A percentile compares a stretch with the other conserved stretches of the same genome.
Evolutionary conservation across 1,139 yeast genomes (phyloP).

Genomic region (Geotrichum fermentans): DNA sequence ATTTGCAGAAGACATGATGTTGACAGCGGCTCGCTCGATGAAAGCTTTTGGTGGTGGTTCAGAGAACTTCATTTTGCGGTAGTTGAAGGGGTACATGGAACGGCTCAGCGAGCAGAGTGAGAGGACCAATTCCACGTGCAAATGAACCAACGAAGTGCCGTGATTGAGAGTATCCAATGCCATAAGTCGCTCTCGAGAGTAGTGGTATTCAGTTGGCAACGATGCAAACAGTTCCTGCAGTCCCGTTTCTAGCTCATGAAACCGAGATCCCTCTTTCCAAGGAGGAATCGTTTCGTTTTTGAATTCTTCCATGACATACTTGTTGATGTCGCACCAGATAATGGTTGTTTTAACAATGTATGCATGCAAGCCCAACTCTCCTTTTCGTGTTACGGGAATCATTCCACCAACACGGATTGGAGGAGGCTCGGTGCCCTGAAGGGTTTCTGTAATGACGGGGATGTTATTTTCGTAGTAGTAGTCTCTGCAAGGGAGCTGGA

Average conservation of each 20-base stretch:
- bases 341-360: slow-evolving; percentile 34
- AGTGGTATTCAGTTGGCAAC: slow-evolving; percentile 27
- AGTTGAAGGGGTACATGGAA: slow-evolving; percentile 27
- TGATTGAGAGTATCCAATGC: slow-evolving; percentile 26
- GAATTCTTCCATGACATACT: slow-evolving; percentile 27
- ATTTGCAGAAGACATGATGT: slow-evolving; percentile 35
- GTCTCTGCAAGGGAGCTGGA: slow-evolving; percentile 36
- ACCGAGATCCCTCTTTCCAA: slow-evolving; percentile 27
- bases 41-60: slow-evolving; percentile 32
- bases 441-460: slow-evolving; percentile 31
- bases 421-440: slow-evolving; percentile 22
- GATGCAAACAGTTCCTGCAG: slow-evolving; percentile 20
- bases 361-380: slow-evolving; percentile 27
- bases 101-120: slow-evolving; percentile 29
- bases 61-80: slow-evolving; percentile 15
- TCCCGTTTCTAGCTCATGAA: slow-evolving; percentile 17
- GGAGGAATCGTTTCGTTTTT: slow-evolving; percentile 26
- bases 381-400: slow-evolving; percentile 9
- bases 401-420: slow-evolving; percentile 12
- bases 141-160: slow-evolving; percentile 29
- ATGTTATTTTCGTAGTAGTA: slow-evolving; percentile 31
- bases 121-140: slow-evolving; percentile 29
- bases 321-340: slow-evolving; percentile 36
- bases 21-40: slow-evolving; percentile 31
- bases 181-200: slow-evolving; percentile 25